phyloP scores from a whole-genome alignment of 305 asterid species.

The Salvia sclarea region DNA sequence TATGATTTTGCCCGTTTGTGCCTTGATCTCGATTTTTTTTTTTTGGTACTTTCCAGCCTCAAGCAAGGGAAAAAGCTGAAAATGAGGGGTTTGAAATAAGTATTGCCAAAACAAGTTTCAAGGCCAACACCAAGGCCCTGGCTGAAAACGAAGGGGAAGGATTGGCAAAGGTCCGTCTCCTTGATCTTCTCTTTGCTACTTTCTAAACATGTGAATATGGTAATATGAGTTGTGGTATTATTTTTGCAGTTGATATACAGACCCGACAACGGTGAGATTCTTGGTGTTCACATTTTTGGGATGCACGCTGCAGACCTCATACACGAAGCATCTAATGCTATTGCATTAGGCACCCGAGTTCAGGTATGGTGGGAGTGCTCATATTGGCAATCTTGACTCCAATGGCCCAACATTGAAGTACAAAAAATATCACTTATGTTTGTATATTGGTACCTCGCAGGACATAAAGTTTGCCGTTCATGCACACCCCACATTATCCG shows the following conservation, averaged over 20 bases:
- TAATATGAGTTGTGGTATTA: too few species aligned
- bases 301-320: slow-evolving; percentile 85
- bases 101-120: slow-evolving; percentile 72
- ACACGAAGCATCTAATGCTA: slow-evolving; percentile 81
- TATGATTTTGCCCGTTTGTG: not conserved
- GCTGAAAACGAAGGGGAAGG: slow-evolving; percentile 90
- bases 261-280: slow-evolving; percentile 72
- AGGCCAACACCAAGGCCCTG: slow-evolving; percentile 84
- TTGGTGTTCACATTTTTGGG: slow-evolving; percentile 79
- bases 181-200: not conserved
- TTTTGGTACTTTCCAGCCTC: slow-evolving; percentile 62
- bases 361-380: slow-evolving; percentile 42
- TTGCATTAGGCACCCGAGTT: slow-evolving; percentile 64
- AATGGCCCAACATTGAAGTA: not conserved
- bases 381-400: not conserved
- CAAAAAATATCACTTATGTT: not conserved
- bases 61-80: slow-evolving; percentile 69
- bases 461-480: slow-evolving; percentile 78
- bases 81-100: slow-evolving; percentile 70
- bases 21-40: too few species aligned
- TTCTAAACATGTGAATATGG: too few species aligned
- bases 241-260: slow-evolving; percentile 66
- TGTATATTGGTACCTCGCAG: slow-evolving; percentile 36
- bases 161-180: slow-evolving; percentile 63
- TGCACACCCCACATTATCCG: slow-evolving; percentile 83